Base-by-base conservation (phyloP, 2,329 filamentous ascomycete species). In the Cladophialophora psammophila region DNA sequence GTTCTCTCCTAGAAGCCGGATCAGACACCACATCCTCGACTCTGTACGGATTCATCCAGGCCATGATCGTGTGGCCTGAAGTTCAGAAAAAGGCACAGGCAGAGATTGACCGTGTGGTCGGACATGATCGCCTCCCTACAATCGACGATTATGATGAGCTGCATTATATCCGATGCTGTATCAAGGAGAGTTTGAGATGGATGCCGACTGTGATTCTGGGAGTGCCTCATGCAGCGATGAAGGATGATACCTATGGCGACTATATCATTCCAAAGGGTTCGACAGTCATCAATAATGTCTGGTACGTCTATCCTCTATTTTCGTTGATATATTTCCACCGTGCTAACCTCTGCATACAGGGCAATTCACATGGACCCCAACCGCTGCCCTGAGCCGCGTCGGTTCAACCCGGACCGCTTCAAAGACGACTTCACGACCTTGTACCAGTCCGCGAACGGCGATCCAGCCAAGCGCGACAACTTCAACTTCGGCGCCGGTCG, bases 101-200 rank as follows among this genome's bases (percentile, higher is more conserved):
- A 26, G 85, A 79, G 73, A 65, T 88, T 4, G 84, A 87, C 68
- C 73, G 76, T 0, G 80, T 86, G 1, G 77, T 88, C 2, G 85
- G 86, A 2, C 70, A 75, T 0, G 63, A 78, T 9, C 79, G 86
- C 2, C 78, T 81, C 7, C 86, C 86, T 0, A 75, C 72, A 31
- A 83, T 82, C 73, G 79, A 83, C 40, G 85, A 88, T 70, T 77
- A 79, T 12, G 74, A 78, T 0, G 74, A 77, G 1, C 72, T 88
- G 8, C 85, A 84, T 0, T 88, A 88, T 70, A 74, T 87, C 40
- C 79, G 81, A n/a, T 82, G 82, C 1, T 78, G 86, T 12, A 79
- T 87, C 20, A 87, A 87, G 67, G 87, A 89, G 68, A 80, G 83
- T 1, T 75, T 87, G 12, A 80, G 86, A 2, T 87, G 86, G 84